Evolutionary conservation across 352 stramenopile species (phyloP), one percentile per base, ranked within the genome.

Genomic region (Globisporangium perplexum): DNA sequence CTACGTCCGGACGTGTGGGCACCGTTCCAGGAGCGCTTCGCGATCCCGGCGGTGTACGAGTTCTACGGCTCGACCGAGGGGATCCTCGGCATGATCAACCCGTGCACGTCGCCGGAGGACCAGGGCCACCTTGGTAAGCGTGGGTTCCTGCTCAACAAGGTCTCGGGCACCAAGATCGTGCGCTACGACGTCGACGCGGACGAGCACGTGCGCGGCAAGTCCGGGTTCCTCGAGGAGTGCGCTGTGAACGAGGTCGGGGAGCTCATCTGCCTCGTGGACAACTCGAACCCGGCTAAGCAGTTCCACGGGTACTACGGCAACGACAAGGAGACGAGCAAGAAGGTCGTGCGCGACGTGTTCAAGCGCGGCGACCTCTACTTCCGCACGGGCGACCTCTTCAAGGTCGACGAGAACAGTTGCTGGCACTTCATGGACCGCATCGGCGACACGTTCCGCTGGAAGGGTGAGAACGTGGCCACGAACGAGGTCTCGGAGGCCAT

Each of bases 381-480:
- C 58, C 83, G 88, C 39, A 95, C 84, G 8, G 92, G 92, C 10
- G 90, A 98, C 55, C 60, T 98, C n/a, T 88, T 98, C 41, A 72
- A 74, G 35, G 71, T 85, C 43, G 88, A 97, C 55, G 55, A 66
- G 28, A 59, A 72, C 7, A 68, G 76, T 5, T 88, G 77, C 63
- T 93, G 88, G 72, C 91, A 94, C 62, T 98, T 96, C 50, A 68
- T 95, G 5, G 92, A 98, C 53, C 83, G 91, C 18, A 79, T 97
- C 17, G 91, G 91, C 23, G 91, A 98, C 57, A 98, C 90, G 18
- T 98, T 96, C 61, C 80, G 91, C 17, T 98, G 90, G 88, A 97
- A 97, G 50, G 91, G 91, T 23, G 90, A 98, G 55, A 98, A 97
- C 54, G 86, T 97, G 17, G 81, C 85, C 39, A 97, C 90, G 2